Percentiles rank a stretch among this genome's conserved stretches.
phyloP scores from a whole-genome alignment of 2,329 filamentous ascomycete species.

The Aspergillus neoniger region DNA sequence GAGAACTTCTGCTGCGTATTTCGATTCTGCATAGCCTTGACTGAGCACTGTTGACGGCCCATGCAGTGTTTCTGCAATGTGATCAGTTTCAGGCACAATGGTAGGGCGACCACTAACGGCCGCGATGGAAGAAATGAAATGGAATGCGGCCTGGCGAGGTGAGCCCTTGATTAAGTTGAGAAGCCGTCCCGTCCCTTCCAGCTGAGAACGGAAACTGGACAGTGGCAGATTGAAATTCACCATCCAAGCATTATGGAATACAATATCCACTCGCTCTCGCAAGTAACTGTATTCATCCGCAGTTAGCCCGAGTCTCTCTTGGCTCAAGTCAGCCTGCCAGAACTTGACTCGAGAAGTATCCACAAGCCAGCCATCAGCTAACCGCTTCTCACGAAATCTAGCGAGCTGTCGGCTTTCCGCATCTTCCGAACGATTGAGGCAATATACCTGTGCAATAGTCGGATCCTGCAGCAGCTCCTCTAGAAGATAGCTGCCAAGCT shows the following conservation, averaged over 20 bases:
- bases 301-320: background rate
- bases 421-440: background rate
- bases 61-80: constrained; percentile 9
- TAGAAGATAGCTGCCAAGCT: constrained; percentile 5
- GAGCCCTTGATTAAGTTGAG: background rate
- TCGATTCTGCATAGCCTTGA: constrained; percentile 10
- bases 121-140: constrained; percentile 10
- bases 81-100: background rate
- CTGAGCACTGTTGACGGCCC: background rate
- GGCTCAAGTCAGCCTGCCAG: background rate
- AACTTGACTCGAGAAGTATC: background rate
- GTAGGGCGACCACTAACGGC: background rate
- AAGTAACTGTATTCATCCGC: background rate
- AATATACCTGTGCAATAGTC: constrained; percentile 4
- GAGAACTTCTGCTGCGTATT: background rate
- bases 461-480: background rate
- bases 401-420: background rate
- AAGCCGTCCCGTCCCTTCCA: background rate
- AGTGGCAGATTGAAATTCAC: constrained; percentile 1
- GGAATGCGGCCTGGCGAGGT: background rate
- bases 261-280: background rate
- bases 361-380: background rate
- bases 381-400: background rate
- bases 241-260: background rate
- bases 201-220: background rate